A percentile compares a stretch with the other conserved stretches of the same genome.
Conservation (phyloP, 768 basidiomycete genomes). For the Leucosporidium scottii region DNA sequence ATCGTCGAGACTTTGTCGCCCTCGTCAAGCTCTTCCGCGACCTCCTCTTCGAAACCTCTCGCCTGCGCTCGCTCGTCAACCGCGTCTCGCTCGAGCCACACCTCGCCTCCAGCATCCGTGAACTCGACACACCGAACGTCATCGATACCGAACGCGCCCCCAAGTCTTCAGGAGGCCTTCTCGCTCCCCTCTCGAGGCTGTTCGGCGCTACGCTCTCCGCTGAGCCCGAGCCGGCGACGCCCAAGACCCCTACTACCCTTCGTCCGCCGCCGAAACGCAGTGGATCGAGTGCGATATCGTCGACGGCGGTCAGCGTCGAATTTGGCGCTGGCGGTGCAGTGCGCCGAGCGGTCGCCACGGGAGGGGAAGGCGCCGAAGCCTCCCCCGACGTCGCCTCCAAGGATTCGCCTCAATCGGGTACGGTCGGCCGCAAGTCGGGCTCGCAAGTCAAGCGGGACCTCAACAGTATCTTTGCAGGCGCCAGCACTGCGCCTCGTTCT, state of each 20-base stretch:
- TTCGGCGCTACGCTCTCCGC: conserved; percentile 24
- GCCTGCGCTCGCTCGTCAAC: conserved; percentile 74
- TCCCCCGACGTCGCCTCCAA: background rate
- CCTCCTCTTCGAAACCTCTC: conserved; percentile 70
- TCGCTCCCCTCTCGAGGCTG: conserved; percentile 39
- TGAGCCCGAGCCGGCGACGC: conserved; percentile 7
- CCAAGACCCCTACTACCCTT: background rate
- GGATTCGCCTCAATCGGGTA: background rate
- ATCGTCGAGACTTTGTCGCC: conserved; percentile 70
- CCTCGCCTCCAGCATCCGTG: conserved; percentile 62
- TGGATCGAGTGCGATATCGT: conserved; percentile 75
- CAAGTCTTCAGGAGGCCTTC: conserved; percentile 37
- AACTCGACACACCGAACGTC: conserved; percentile 58
- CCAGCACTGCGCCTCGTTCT: conserved; percentile 43
- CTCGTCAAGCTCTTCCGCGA: conserved; percentile 82
- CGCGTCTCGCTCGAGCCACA: conserved; percentile 82
- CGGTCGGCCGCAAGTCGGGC: background rate
- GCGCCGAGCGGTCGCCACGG: conserved; percentile 15
- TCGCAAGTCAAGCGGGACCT: conserved; percentile 43
- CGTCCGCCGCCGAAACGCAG: conserved; percentile 55
- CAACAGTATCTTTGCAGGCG: conserved; percentile 86
- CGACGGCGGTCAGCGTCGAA: conserved; percentile 92
- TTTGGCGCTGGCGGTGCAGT: conserved; percentile 56
- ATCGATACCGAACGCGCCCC: conserved; percentile 47
- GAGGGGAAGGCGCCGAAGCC: background rate